Evolutionary conservation across 2,329 filamentous ascomycete genomes (phyloP).

Genomic region (Clonostachys chloroleuca): DNA sequence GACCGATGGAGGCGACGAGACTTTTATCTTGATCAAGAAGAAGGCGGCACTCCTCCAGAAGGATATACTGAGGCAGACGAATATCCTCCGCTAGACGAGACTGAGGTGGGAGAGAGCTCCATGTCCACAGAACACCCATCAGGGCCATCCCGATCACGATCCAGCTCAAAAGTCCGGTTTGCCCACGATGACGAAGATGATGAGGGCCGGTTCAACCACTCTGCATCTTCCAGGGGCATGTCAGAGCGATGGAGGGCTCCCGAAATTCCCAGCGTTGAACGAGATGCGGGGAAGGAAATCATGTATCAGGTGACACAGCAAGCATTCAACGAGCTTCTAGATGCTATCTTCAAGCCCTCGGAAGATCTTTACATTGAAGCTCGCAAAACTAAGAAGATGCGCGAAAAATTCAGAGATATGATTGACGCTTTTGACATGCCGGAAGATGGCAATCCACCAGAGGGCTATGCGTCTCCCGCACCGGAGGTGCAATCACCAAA

Average conservation of each 20-base stretch:
- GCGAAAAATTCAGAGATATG: constrained; percentile 49
- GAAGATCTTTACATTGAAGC: constrained; percentile 73
- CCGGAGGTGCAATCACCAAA: constrained; percentile 5
- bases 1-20: constrained; percentile 73
- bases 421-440: constrained; percentile 23
- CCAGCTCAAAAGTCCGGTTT: constrained; percentile 76
- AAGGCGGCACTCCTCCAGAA: constrained; percentile 62
- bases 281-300: constrained; percentile 81
- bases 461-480: neutral
- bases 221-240: constrained; percentile 67
- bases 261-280: constrained; percentile 75
- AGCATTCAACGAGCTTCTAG: constrained; percentile 87
- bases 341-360: constrained; percentile 76
- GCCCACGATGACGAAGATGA: constrained; percentile 67
- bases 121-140: constrained; percentile 29
- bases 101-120: constrained; percentile 31
- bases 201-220: constrained; percentile 67
- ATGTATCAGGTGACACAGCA: constrained; percentile 90
- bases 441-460: constrained; percentile 12
- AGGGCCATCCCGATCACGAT: constrained; percentile 56
- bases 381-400: constrained; percentile 55
- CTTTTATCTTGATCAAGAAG: constrained; percentile 84
- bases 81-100: neutral
- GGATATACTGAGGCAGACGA: constrained; percentile 40
- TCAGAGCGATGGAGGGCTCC: constrained; percentile 74